Base-by-base conservation (phyloP, 495 filamentous ascomycete species). In the Poronia punctata region DNA sequence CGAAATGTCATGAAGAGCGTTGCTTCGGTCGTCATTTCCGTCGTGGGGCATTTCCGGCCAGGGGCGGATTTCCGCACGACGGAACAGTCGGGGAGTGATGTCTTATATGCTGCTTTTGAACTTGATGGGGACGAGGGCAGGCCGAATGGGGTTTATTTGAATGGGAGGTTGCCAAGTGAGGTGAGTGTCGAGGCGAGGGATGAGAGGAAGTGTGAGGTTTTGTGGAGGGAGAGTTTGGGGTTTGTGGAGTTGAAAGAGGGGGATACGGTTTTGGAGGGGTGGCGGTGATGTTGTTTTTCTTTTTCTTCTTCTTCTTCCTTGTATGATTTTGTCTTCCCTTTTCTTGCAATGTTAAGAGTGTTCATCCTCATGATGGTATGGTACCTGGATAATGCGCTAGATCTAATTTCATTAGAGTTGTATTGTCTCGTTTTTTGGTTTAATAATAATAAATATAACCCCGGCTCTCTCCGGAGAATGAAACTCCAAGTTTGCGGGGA, bases 51-150 rank as follows among this genome's bases (percentile, higher is more conserved):
- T 22, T 62, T 1, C 43, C 19, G 28, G 50, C 61, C 14, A 54
- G 53, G 29, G 57, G 59, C 22, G 11, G n/a, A 44, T 11, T 25
- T 68, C 24, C 57, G 68, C n/a, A 58, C 70, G 20, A 50, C 62
- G 18, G 62, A 59, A 44, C 66, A 65, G 49, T 69, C 66, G 18
- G 67, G 64, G 8, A 54, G 45, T 6, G 67, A 70, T 29, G 53
- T 68, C 22, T 22, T 68, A 31, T 49, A 50, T 12, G 69, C 59
- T 0, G 40, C 42, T 15, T 63, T 68, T 26, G 61, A 63, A 19
- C 51, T 50, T 3, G 34, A 58, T 9, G 48, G 25, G 0, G 35
- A 60, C n/a, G 60, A 58, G 11, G 43, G 52, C 41, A 32, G 40
- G 19, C 59, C 59, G 8, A 57, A 61, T 30, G 57, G 50, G 0